These are phyloP conservation scores for Sporothrix pseudoabietina DNA, from an alignment of 2,329 filamentous ascomycete genomes.

Conservation along the genomic window DNA sequence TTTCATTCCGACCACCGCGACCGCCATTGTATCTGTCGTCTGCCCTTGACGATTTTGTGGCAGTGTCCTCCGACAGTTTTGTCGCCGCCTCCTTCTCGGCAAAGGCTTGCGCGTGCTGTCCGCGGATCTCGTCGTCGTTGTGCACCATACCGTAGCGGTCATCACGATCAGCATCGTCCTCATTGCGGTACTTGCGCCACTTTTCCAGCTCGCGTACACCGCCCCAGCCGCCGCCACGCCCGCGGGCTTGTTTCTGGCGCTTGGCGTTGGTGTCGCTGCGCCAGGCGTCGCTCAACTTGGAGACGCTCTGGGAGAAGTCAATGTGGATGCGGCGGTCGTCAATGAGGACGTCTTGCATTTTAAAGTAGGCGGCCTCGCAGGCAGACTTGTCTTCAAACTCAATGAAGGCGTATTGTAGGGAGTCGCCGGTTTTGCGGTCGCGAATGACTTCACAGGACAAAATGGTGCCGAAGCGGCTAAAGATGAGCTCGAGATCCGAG, in stretches of 20 bases:
- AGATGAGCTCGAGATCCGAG: conserved; percentile 92
- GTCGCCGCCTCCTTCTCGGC: conserved; percentile 41
- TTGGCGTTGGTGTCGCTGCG: conserved; percentile 82
- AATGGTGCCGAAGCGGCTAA: conserved; percentile 94
- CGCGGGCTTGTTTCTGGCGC: conserved; percentile 55
- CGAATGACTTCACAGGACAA: conserved; percentile 94
- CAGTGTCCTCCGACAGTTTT: neutral
- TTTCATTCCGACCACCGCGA: neutral
- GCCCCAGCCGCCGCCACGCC: conserved; percentile 72
- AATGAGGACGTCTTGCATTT: conserved; percentile 97
- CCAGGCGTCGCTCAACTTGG: conserved; percentile 87
- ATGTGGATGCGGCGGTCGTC: conserved; percentile 98
- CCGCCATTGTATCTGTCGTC: neutral
- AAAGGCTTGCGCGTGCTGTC: conserved; percentile 42
- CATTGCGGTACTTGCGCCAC: conserved; percentile 83
- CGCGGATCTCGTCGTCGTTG: conserved; percentile 68
- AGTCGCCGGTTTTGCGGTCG: conserved; percentile 91
- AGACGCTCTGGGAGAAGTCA: conserved; percentile 95
- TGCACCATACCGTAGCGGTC: conserved; percentile 75
- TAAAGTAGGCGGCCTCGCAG: conserved; percentile 94
- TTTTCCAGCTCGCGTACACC: conserved; percentile 87
- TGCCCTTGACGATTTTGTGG: neutral
- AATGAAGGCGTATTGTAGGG: conserved; percentile 95
- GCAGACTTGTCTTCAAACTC: conserved; percentile 92
- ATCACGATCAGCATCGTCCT: conserved; percentile 51